Percentiles rank a stretch among this genome's conserved stretches.
These are phyloP conservation scores for Plantago major DNA, from an alignment of 257 asterid genomes.

Conservation along the genomic window DNA sequence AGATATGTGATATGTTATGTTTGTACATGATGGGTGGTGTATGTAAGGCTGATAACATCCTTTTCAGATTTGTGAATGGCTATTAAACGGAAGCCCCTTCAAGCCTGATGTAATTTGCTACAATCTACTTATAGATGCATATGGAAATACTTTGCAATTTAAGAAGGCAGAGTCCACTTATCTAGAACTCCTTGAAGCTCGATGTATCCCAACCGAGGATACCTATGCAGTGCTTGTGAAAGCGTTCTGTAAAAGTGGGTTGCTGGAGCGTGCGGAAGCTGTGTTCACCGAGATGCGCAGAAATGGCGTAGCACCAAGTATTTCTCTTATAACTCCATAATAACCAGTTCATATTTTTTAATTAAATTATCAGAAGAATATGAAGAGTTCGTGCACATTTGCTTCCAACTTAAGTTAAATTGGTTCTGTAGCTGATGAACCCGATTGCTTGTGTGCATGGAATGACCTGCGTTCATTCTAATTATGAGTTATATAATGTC, in stretches of 20 bases:
- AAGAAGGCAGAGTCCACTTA: constrained; percentile 72
- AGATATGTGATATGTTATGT: neutral
- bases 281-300: constrained; percentile 64
- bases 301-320: constrained; percentile 55
- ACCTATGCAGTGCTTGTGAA: constrained; percentile 77
- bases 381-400: constrained; percentile 1
- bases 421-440: neutral
- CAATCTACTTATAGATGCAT: constrained; percentile 85
- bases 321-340: constrained; percentile 13
- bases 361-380: neutral
- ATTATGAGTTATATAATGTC: constrained; percentile 15
- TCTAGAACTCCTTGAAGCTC: constrained; percentile 57
- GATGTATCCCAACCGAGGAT: constrained; percentile 81
- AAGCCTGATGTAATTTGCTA: constrained; percentile 74
- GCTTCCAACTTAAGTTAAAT: no score
- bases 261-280: constrained; percentile 64
- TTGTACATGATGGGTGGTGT: neutral
- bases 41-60: neutral
- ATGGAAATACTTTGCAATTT: constrained; percentile 47
- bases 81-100: constrained; percentile 59
- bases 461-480: constrained; percentile 1
- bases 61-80: constrained; percentile 77
- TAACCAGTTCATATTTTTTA: neutral
- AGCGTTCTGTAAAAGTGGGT: constrained; percentile 61
- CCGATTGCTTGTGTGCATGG: neutral